Base-by-base conservation (phyloP, 129 eudicot genomes). In the Flaveria linearis region DNA sequence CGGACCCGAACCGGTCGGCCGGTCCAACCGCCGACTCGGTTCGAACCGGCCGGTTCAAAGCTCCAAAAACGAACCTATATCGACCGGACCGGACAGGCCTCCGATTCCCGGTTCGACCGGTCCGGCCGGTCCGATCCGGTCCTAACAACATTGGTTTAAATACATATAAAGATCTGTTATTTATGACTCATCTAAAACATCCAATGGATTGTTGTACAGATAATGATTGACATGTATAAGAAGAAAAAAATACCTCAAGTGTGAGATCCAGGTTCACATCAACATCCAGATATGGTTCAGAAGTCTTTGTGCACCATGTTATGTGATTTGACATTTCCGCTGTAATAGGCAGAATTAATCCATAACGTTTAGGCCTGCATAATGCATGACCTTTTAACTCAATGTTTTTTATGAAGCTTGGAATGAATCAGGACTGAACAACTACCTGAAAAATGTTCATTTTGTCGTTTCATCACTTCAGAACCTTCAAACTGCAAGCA, bases 401-500 rank as follows among this genome's bases (percentile, higher is more conserved):
- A 18, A 70, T 47, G 64, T 20, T 14, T 7, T 36, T 22, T n/a
- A 23, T 16, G 13, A 39, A 41, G 53, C 56, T 53, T 18, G 66
- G 26, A 72, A 72, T 20, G 25, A 2, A 55, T 50, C 53, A 46
- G 60, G 73, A 26, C 50, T 63, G 8, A 78, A 36, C 64, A 62
- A 47, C 17, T 82, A 89, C 98, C 98, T 80, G 96, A 82, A 85
- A 93, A 93, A 81, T 82, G 91, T 50, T 93, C 87, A 58, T 93
- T 93, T 62, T 93, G 98, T 53, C 79, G 89, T 82, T 84, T 86
- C 82, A 93, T 76, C 12, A 85, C 52, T 77, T 93, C 97, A 65
- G 97, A 91, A 72, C 98, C 97, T 85, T 93, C 98, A 91, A 93
- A 93, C 98, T 93, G 91, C 87, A 91, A 85, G 8, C 33, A 63